These are phyloP conservation scores for Ophiostoma novo-ulmi DNA, from an alignment of 2,329 filamentous ascomycete genomes.

Conservation along the genomic window DNA sequence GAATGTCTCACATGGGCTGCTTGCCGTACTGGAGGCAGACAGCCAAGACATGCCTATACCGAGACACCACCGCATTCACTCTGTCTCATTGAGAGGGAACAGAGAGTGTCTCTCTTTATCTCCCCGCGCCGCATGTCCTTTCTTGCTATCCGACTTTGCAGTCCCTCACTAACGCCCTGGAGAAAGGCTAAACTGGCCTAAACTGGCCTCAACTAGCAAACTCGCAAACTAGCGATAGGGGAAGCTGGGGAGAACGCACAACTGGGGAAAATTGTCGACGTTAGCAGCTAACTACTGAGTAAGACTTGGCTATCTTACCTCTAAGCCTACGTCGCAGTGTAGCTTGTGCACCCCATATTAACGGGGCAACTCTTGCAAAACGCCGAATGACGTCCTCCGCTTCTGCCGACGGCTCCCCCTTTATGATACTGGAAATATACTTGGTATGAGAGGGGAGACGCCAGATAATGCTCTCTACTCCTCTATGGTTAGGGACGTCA, in stretches of 20 bases:
- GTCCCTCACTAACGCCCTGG: conserved; percentile 1
- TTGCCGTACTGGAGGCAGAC: conserved; percentile 5
- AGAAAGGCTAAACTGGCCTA: neutral
- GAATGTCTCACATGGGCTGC: conserved; percentile 1
- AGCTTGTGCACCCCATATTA: conserved; percentile 1
- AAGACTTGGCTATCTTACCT: neutral
- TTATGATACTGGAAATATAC: conserved; percentile 4
- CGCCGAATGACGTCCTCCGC: conserved; percentile 20
- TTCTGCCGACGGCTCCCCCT: conserved; percentile 17
- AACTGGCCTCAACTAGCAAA: neutral
- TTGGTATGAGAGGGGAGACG: neutral
- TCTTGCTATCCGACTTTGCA: too few species aligned
- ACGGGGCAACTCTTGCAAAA: neutral
- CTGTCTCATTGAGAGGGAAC: neutral
- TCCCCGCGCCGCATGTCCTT: neutral
- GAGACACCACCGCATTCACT: conserved; percentile 7
- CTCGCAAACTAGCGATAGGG: neutral
- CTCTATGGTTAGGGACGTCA: neutral
- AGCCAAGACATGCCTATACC: neutral
- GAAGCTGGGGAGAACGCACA: conserved; percentile 1
- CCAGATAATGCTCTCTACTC: neutral
- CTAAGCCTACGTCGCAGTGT: conserved; percentile 7
- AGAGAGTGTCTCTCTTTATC: neutral
- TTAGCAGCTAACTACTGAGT: too few species aligned
- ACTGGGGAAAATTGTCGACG: neutral